These are phyloP conservation scores for Crucibulum laeve DNA, from an alignment of 768 basidiomycete genomes.

Conservation along the genomic window DNA sequence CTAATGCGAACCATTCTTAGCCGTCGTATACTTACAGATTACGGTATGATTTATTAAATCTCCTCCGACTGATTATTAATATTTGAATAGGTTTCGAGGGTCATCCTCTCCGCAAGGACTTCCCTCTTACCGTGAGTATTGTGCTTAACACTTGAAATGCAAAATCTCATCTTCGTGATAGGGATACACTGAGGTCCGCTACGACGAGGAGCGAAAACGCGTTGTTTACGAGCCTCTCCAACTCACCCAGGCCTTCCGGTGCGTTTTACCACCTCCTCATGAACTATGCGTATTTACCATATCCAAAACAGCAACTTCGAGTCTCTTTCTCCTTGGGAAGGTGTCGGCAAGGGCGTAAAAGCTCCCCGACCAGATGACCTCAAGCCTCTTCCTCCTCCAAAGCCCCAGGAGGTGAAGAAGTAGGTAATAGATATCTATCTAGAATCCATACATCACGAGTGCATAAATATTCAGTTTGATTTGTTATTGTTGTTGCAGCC, in stretches of 20 bases:
- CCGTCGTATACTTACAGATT: constrained; percentile 96
- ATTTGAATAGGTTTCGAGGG: constrained; percentile 79
- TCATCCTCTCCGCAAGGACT: constrained; percentile 96
- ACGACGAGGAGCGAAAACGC: constrained; percentile 96
- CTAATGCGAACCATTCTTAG: constrained; percentile 36
- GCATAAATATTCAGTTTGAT: background rate
- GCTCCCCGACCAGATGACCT: constrained; percentile 61
- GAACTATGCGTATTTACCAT: background rate
- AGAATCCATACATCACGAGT: background rate
- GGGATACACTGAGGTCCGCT: constrained; percentile 99
- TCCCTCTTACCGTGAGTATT: constrained; percentile 83
- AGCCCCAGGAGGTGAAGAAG: constrained; percentile 80
- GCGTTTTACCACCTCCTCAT: constrained; percentile 12
- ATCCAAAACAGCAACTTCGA: constrained; percentile 84
- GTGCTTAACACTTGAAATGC: background rate
- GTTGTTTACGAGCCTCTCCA: constrained; percentile 98
- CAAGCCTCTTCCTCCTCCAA: constrained; percentile 72
- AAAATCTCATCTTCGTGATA: constrained; percentile 22
- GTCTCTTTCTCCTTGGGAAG: constrained; percentile 92
- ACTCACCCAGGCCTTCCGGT: constrained; percentile 98
- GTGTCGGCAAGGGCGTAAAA: constrained; percentile 64
- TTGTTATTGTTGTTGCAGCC: background rate
- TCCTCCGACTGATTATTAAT: constrained; percentile 9
- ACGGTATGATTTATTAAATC: constrained; percentile 49
- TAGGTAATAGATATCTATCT: constrained; percentile 26